Conservation (phyloP, 176 grass and related monocot genomes). For the Saccharum spontaneum region DNA sequence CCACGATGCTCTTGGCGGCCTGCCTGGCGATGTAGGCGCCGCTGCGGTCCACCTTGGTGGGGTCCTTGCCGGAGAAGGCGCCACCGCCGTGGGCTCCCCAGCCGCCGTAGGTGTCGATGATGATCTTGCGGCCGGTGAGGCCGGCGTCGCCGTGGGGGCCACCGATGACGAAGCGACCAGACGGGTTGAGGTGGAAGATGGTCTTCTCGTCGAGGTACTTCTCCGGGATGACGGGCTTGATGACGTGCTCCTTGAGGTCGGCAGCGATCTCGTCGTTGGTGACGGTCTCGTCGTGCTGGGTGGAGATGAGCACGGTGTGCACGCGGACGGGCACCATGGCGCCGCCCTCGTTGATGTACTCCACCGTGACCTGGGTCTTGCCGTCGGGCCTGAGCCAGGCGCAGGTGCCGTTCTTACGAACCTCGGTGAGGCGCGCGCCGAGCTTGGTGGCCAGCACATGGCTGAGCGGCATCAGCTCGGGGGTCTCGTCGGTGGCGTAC, state of each 20-base stretch:
- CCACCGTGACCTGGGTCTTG: conserved; percentile 75
- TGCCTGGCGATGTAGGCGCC: conserved; percentile 67
- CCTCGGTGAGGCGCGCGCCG: conserved; percentile 63
- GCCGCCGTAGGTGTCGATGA: conserved; percentile 70
- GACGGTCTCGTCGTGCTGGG: conserved; percentile 79
- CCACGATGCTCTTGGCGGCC: conserved; percentile 69
- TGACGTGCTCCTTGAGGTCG: conserved; percentile 86
- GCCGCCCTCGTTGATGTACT: conserved; percentile 63
- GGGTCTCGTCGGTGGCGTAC: conserved; percentile 72
- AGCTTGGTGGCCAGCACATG: conserved; percentile 74
- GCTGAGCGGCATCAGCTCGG: conserved; percentile 73
- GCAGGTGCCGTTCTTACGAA: conserved; percentile 68
- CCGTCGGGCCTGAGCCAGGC: conserved; percentile 66
- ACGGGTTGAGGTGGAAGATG: conserved; percentile 72
- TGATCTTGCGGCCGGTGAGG: conserved; percentile 66
- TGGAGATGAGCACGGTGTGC: conserved; percentile 87
- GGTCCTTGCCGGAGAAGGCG: conserved; percentile 73
- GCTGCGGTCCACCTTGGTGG: conserved; percentile 75
- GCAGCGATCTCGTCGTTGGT: conserved; percentile 79
- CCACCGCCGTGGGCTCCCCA: conserved; percentile 67
- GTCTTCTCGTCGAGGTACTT: conserved; percentile 73
- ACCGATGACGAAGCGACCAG: conserved; percentile 64
- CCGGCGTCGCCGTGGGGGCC: conserved; percentile 61
- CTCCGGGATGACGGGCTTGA: conserved; percentile 68
- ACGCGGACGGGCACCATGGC: conserved; percentile 79